Evolutionary conservation across 2,329 filamentous ascomycete genomes (phyloP).

Genomic region (Didymella keratinophila): DNA sequence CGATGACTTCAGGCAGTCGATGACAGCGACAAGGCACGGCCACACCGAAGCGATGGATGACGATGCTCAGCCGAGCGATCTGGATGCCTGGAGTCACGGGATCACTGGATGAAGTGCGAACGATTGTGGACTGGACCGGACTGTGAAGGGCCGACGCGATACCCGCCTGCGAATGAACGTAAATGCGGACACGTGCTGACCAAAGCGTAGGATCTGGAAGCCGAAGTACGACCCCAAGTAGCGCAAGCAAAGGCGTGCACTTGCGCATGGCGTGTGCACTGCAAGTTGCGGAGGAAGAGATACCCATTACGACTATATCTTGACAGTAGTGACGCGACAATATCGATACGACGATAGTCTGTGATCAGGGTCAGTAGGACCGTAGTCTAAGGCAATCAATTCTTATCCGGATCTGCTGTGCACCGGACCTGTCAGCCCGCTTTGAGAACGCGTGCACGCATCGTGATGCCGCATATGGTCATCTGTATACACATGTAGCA

Average conservation of each 20-base stretch:
- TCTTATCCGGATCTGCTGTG: too few relatives aligned
- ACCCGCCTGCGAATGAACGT: conserved; percentile 1
- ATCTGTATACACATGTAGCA: not conserved
- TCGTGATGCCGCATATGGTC: not conserved
- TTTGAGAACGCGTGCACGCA: not conserved
- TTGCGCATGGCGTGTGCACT: too few relatives aligned
- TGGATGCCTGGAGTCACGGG: not conserved
- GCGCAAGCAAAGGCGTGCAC: too few relatives aligned
- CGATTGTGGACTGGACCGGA: not conserved
- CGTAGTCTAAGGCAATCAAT: too few relatives aligned
- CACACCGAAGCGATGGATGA: not conserved
- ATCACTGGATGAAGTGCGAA: not conserved
- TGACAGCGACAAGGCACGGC: too few relatives aligned
- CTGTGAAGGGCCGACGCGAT: conserved; percentile 1
- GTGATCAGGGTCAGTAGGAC: too few relatives aligned
- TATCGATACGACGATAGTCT: too few relatives aligned
- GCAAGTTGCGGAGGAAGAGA: not conserved
- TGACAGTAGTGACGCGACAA: too few relatives aligned
- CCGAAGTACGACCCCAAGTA: conserved; percentile 80
- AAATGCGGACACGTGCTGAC: conserved; percentile 41
- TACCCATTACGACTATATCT: not conserved
- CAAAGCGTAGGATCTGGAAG: conserved; percentile 85
- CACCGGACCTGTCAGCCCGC: too few relatives aligned
- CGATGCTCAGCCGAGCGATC: not conserved
- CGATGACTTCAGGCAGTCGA: too few relatives aligned